These are phyloP conservation scores for Acaromyces ingoldii DNA, from an alignment of 1,284 basidiomycete species.

Conservation along the genomic window DNA sequence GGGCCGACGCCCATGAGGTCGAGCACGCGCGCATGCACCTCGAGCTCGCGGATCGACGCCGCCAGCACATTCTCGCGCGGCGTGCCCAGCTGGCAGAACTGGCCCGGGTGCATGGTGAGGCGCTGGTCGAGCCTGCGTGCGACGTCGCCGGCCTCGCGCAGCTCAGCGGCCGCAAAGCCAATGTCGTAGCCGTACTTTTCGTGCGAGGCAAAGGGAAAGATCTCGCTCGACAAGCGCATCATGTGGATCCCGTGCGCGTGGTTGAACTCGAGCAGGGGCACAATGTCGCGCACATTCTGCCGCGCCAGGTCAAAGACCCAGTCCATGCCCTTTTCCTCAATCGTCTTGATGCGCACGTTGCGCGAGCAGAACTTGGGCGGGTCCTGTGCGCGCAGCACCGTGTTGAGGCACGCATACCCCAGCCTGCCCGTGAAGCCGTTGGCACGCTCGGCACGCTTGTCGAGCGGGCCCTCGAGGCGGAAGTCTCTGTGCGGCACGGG, in stretches of 20 bases:
- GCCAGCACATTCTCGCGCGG: conserved; percentile 68
- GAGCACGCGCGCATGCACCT: conserved; percentile 79
- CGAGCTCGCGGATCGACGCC: conserved; percentile 70
- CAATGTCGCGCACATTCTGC: conserved; percentile 62
- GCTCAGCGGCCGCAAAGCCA: conserved; percentile 61
- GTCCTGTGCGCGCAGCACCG: conserved; percentile 67
- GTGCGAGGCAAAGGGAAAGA: conserved; percentile 88
- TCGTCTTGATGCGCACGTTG: conserved; percentile 70
- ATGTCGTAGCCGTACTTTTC: conserved; percentile 72
- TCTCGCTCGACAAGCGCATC: conserved; percentile 57
- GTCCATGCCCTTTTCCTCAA: conserved; percentile 74
- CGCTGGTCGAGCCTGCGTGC: conserved; percentile 73
- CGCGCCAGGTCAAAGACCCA: conserved; percentile 72
- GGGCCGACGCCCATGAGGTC: conserved; percentile 71
- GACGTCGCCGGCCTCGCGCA: conserved; percentile 63
- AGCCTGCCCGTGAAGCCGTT: conserved; percentile 23
- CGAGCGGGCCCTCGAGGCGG: conserved; percentile 25
- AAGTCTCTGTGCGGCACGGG: conserved; percentile 49
- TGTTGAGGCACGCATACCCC: conserved; percentile 78
- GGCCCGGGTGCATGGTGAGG: conserved; percentile 77
- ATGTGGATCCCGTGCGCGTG: conserved; percentile 41
- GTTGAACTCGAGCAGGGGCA: conserved; percentile 64
- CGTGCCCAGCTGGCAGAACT: conserved; percentile 75
- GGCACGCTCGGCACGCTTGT: conserved; percentile 16
- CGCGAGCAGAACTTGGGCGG: conserved; percentile 70